Conservation (phyloP, 2,329 filamentous ascomycete species). For the Microsporum audouinii region DNA sequence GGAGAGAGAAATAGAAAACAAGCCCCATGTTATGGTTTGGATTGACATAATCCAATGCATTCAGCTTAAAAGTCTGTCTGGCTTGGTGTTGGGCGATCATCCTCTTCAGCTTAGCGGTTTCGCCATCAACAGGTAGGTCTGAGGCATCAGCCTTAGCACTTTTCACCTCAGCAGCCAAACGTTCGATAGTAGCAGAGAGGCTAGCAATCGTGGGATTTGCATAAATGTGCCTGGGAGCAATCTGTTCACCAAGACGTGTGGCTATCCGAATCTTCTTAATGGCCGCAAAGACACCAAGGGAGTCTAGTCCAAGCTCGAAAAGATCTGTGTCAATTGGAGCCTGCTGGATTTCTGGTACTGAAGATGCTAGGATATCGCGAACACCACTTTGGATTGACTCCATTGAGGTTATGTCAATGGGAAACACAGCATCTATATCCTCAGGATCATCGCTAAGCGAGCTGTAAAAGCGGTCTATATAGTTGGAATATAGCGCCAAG, state of each 20-base stretch:
- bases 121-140: not conserved
- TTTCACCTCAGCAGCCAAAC: not conserved
- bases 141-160: not conserved
- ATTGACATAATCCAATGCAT: slow-evolving; percentile 5
- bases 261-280: not conserved
- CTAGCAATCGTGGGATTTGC: slow-evolving; percentile 1
- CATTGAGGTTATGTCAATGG: not conserved
- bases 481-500: slow-evolving; percentile 13
- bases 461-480: slow-evolving; percentile 8
- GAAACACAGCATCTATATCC: not conserved
- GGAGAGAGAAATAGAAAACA: slow-evolving; percentile 3
- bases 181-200: not conserved
- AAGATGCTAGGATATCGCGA: not conserved
- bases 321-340: slow-evolving; percentile 9
- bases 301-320: slow-evolving; percentile 17
- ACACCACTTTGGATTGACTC: not conserved
- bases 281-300: slow-evolving; percentile 10
- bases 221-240: slow-evolving; percentile 1
- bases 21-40: slow-evolving; percentile 4
- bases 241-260: not conserved
- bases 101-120: not conserved
- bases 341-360: not conserved
- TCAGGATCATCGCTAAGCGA: not conserved
- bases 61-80: not conserved
- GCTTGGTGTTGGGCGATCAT: not conserved